A percentile compares a stretch with the other conserved stretches of the same genome.
Conservation (phyloP, 805 yeast genomes). For the Yarrowia phangngaensis region DNA sequence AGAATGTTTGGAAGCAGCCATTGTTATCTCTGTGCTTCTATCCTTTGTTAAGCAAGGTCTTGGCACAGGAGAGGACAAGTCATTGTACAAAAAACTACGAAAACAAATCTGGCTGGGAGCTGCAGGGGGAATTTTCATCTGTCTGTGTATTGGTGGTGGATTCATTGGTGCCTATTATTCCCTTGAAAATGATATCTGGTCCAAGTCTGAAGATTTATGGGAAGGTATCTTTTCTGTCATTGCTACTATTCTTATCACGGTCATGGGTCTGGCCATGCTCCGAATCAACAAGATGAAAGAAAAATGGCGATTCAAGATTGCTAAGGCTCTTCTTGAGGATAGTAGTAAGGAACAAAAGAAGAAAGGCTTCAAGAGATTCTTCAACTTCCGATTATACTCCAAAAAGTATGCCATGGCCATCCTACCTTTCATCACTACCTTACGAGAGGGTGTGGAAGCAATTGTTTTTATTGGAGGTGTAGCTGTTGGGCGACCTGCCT, state of each 20-base stretch:
- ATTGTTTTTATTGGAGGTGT: conserved; percentile 96
- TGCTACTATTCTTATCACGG: conserved; percentile 86
- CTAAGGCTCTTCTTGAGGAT: conserved; percentile 78
- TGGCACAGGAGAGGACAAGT: conserved; percentile 32
- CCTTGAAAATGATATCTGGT: conserved; percentile 78
- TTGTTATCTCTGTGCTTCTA: conserved; percentile 83
- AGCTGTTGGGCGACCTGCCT: conserved; percentile 61
- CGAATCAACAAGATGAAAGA: conserved; percentile 94
- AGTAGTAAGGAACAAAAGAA: conserved; percentile 48
- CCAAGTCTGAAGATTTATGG: conserved; percentile 88
- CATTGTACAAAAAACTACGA: conserved; percentile 57
- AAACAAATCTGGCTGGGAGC: conserved; percentile 89
- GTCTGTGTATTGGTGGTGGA: conserved; percentile 84
- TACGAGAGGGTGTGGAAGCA: conserved; percentile 97
- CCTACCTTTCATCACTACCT: conserved; percentile 82
- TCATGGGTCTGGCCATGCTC: conserved; percentile 96
- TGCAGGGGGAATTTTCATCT: conserved; percentile 62
- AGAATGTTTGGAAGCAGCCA: conserved; percentile 89
- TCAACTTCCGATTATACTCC: conserved; percentile 42
- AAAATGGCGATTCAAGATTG: conserved; percentile 95
- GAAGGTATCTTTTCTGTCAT: conserved; percentile 91
- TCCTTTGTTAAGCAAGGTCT: conserved; percentile 86
- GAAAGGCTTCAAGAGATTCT: conserved; percentile 50
- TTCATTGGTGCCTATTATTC: conserved; percentile 91
- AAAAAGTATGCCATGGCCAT: conserved; percentile 84